Base-by-base conservation (phyloP, 2,329 filamentous ascomycete genomes). In the Verticillium albo-atrum region DNA sequence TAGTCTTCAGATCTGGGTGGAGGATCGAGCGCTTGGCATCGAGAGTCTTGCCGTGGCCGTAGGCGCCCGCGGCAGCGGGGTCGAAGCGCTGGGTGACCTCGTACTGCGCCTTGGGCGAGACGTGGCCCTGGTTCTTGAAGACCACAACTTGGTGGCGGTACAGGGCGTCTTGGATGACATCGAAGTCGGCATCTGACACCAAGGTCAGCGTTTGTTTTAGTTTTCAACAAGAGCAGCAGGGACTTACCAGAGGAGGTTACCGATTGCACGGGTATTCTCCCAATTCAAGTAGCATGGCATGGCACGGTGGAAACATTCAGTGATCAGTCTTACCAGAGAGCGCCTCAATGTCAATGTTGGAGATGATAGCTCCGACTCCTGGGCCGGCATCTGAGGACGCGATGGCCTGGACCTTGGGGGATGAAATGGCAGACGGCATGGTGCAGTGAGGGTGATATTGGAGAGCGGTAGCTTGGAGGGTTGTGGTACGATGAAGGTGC, bases 1-100 rank as follows among this genome's bases (percentile, higher is more conserved):
- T 85, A 0, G 90, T 92, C 76, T 92, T 92, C 20, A 93, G 79
- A 66, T 93, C 90, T 0, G 90, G 90, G 68, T 92, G 89, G 20
- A 93, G 80, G 66, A 93, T 86, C 58, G 79, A 83, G 55, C 80
- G 82, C 70, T 82, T 81, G 27, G 77, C 76, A 66, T 91, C 89
- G 54, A 91, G 77, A 0, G 88, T 90, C 74, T 89, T 90, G 68
- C 89, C 90, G 70, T 92, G 90, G 17, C 90, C 90, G 72, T 93
- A 93, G 15, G 81, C 82, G 15, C 80, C 79, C 1, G 81, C 80
- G 6, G 83, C 82, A 3, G 77, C 68, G 0, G 89, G 89, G 66
- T 93, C 90, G 72, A 93, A 93, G 58, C 84, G 83, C 56, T 83
- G 85, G 2, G 89, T 93, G 47, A 93, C 79, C 63, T 89, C 84